These are phyloP conservation scores for Podospora bellae-mahoneyi DNA, from an alignment of 495 filamentous ascomycete genomes.

Conservation along the genomic window DNA sequence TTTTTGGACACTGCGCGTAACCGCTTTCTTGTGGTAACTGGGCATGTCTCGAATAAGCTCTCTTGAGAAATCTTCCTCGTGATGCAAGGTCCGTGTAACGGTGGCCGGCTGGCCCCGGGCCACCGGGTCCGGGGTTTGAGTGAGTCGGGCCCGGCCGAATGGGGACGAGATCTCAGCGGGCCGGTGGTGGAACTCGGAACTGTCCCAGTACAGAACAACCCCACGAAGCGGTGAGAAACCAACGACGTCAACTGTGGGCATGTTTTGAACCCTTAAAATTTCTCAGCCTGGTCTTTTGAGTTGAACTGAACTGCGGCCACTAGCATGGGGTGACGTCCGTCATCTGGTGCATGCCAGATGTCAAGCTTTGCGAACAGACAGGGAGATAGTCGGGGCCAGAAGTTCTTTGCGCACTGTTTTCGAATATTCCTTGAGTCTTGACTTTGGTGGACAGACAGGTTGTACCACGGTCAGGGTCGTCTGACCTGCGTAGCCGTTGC, in stretches of 20 bases:
- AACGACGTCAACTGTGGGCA: not conserved
- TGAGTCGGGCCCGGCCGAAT: slow-evolving; percentile 1
- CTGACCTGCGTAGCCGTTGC: not conserved
- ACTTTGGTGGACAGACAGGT: not conserved
- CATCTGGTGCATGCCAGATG: not conserved
- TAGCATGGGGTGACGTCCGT: not conserved
- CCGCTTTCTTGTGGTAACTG: not conserved
- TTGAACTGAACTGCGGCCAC: not conserved
- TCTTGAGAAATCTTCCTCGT: slow-evolving; percentile 2
- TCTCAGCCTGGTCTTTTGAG: not conserved
- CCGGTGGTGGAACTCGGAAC: not conserved
- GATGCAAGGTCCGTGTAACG: not conserved
- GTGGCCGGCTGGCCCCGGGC: not conserved
- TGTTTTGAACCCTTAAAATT: not conserved
- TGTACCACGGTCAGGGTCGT: not conserved
- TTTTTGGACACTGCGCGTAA: not conserved
- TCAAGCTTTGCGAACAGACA: not conserved
- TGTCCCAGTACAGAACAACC: not conserved
- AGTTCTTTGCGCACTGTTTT: not conserved
- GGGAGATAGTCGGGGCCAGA: not conserved
- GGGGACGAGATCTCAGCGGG: slow-evolving; percentile 1
- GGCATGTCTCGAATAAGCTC: slow-evolving; percentile 2
- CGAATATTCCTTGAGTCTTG: not conserved
- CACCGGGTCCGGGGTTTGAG: not conserved
- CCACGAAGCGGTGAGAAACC: slow-evolving; percentile 2